Conservation (phyloP, 176 grass and related monocot genomes). For the Triticum turgidum region DNA sequence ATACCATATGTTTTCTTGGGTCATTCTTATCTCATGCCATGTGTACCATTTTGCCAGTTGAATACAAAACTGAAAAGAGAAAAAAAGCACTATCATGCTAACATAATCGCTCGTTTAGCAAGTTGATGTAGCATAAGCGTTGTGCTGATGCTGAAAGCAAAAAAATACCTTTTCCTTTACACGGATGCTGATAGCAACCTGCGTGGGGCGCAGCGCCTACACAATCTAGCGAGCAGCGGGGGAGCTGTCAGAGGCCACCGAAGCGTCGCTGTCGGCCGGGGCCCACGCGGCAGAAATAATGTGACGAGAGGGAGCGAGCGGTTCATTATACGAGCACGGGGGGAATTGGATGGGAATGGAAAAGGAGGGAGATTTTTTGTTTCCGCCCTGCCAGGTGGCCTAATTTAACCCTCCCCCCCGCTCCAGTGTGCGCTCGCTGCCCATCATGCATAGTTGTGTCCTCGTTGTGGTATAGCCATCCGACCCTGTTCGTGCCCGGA, state of each 20-base stretch:
- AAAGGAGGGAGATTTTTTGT: neutral
- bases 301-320: constrained; percentile 7
- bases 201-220: neutral
- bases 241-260: neutral
- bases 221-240: neutral
- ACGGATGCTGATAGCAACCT: constrained; percentile 8
- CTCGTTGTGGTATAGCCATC: neutral
- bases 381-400: neutral
- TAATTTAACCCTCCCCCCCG: constrained; percentile 8
- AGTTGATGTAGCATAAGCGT: neutral
- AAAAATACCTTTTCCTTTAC: neutral
- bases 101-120: neutral
- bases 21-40: neutral
- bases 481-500: neutral
- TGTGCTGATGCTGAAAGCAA: neutral
- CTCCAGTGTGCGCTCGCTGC: neutral
- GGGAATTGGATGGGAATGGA: neutral
- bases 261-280: neutral
- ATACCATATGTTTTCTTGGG: neutral
- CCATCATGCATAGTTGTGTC: neutral
- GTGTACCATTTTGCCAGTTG: neutral
- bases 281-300: constrained; percentile 23
- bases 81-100: neutral
- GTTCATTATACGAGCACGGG: constrained; percentile 1
- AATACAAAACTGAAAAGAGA: neutral